phyloP scores from a whole-genome alignment of 108 stramenopile species.

The Discostella pseudostelligera region DNA sequence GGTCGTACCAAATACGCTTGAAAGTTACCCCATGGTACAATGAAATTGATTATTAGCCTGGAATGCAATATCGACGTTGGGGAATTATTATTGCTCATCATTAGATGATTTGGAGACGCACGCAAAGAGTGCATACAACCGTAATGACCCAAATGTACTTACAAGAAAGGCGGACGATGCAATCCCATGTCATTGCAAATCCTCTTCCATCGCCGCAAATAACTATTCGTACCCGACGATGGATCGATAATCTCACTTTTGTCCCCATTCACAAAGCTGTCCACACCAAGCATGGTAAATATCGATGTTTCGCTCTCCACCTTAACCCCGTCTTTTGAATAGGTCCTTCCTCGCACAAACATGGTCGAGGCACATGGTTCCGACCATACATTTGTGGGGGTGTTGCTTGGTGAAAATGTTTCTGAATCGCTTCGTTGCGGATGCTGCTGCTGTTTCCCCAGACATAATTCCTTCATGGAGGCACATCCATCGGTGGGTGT shows the following conservation, averaged over 20 bases:
- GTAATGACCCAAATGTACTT: background rate
- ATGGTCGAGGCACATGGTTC: slow-evolving; percentile 40
- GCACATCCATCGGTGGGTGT: background rate
- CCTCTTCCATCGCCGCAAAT: slow-evolving; percentile 29
- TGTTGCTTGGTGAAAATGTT: background rate
- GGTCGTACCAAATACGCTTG: slow-evolving; percentile 43
- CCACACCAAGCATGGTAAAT: slow-evolving; percentile 50
- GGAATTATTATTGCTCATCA: no score
- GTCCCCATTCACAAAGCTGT: slow-evolving; percentile 36
- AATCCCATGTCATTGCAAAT: slow-evolving; percentile 31
- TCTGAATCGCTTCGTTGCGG: background rate
- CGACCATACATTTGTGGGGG: slow-evolving; percentile 39
- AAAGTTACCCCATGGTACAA: slow-evolving; percentile 56
- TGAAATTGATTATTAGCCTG: slow-evolving; percentile 34
- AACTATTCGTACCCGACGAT: slow-evolving; percentile 21
- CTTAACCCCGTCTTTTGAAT: slow-evolving; percentile 35
- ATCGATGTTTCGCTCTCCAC: slow-evolving; percentile 27
- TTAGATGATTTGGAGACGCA: no score
- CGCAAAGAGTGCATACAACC: background rate
- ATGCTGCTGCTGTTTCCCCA: background rate
- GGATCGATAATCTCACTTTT: background rate
- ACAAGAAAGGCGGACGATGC: slow-evolving; percentile 38
- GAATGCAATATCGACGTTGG: background rate
- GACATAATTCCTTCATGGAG: background rate
- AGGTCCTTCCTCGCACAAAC: slow-evolving; percentile 33